Base-by-base conservation (phyloP, 2,329 filamentous ascomycete species). In the Orbilia oligospora region DNA sequence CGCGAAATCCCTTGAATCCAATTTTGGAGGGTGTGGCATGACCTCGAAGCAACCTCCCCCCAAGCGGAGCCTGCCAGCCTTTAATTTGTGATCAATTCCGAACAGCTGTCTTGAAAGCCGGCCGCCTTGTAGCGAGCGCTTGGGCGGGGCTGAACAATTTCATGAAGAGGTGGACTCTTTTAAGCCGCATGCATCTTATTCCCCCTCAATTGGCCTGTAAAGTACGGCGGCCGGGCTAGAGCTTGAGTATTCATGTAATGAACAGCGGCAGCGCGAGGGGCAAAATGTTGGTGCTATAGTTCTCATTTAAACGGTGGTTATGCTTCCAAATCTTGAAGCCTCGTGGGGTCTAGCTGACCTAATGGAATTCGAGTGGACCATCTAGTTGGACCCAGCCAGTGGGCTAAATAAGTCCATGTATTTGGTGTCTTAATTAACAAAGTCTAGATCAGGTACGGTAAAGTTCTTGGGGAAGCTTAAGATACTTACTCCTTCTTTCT, bases 121-220 rank as follows among this genome's bases (percentile, higher is more conserved):
- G 2, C 20, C 16, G 10, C 30, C 27, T 22, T n/a, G n/a, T 38
- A 36, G 30, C 53, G 30, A 38, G 53, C 53, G 53, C 53, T 58
- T 58, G 53, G 30, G 53, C 53, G 53, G 53, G 53, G 53, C 53
- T 58, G 53, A 58, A 58, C 51, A 27, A 51, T 51, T 55, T 55
- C 20, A 14, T 38, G 53, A 58, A 56, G 27, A 27, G 14, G 16
- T 5, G 14, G 24, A 24, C n/a, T 20, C n/a, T 58, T 30, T 58
- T 58, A 16, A 58, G 53, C 53, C 53, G 53, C 53, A 58, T 58
- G n/a, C n/a, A 14, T 30, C 5, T 33, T 18, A 24, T 20, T 55
- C 16, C 20, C 51, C 53, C 30, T 58, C 53, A 22, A 55, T 33
- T 33, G 51, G 51, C 27, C 27, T 18, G 51, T 24, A 36, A 33